Conservation (phyloP, 169 alveolate species). For the Theileria annulata region DNA sequence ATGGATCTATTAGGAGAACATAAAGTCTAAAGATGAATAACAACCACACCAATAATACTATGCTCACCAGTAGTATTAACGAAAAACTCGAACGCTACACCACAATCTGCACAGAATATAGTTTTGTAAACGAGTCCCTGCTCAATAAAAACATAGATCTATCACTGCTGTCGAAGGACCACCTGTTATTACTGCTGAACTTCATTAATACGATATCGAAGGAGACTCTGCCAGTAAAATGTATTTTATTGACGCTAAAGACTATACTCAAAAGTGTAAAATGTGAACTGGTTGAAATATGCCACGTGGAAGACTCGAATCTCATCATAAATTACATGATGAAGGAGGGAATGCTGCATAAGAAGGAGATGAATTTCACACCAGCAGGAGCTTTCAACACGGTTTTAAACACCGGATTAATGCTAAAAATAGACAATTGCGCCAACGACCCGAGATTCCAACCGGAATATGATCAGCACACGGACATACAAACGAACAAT, state of each 20-base stretch:
- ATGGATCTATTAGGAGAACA: not conserved
- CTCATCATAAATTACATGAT: constrained; percentile 41
- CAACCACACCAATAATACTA: not conserved
- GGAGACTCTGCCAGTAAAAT: constrained; percentile 56
- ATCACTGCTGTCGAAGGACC: constrained; percentile 43
- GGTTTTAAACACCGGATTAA: constrained; percentile 29
- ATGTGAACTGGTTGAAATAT: constrained; percentile 51
- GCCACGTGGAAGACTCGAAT: constrained; percentile 43
- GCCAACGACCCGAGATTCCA: constrained; percentile 15
- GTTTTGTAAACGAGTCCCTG: not conserved
- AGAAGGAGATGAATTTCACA: constrained; percentile 29
- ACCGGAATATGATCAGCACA: constrained; percentile 37
- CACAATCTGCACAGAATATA: not conserved
- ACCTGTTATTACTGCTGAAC: constrained; percentile 43
- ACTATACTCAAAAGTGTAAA: constrained; percentile 33
- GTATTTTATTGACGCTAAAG: constrained; percentile 50
- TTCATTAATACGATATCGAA: constrained; percentile 51
- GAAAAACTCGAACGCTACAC: not conserved
- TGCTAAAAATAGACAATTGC: constrained; percentile 32
- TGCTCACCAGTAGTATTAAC: not conserved
- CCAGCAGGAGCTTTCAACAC: constrained; percentile 25
- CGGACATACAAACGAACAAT: constrained; percentile 37
- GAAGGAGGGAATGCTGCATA: constrained; percentile 62
- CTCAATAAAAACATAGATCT: constrained; percentile 28
- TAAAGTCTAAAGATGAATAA: not conserved